Percentiles rank a stretch among this genome's conserved stretches.
Conservation (phyloP, 305 asterid species). For the Ruellia speciosa region DNA sequence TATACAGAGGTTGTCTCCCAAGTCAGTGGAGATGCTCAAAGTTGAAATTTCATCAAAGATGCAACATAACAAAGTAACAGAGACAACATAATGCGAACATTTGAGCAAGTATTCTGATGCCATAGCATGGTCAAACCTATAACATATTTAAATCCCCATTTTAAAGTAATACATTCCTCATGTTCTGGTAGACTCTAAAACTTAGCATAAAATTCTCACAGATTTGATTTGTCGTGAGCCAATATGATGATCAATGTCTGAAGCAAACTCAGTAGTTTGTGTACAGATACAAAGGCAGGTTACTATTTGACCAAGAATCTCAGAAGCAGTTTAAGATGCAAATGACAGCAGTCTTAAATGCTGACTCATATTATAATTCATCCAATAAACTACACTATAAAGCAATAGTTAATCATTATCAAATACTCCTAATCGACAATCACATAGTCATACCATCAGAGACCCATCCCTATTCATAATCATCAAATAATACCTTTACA, state of each 20-base stretch:
- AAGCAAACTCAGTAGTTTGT: conserved; percentile 4
- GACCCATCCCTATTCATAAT: neutral
- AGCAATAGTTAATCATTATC: neutral
- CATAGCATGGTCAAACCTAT: conserved; percentile 2
- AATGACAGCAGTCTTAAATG: neutral
- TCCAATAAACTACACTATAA: neutral
- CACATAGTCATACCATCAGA: neutral
- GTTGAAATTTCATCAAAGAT: neutral
- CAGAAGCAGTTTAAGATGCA: conserved; percentile 1
- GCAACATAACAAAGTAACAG: neutral
- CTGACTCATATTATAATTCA: neutral
- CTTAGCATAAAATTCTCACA: neutral
- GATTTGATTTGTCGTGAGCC: neutral
- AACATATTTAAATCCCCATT: conserved; percentile 1
- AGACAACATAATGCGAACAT: neutral
- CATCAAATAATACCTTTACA: neutral
- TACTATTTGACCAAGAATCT: neutral
- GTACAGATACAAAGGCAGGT: neutral
- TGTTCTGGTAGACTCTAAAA: neutral
- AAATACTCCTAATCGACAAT: neutral
- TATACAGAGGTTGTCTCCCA: neutral
- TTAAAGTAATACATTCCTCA: neutral
- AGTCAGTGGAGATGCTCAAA: too few relatives aligned
- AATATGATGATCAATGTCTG: neutral
- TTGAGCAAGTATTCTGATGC: too few relatives aligned